Percentiles rank a stretch among this genome's conserved stretches.
Conservation (phyloP, 371 early-diverging fungal genomes). For the Mucor plumbeus region DNA sequence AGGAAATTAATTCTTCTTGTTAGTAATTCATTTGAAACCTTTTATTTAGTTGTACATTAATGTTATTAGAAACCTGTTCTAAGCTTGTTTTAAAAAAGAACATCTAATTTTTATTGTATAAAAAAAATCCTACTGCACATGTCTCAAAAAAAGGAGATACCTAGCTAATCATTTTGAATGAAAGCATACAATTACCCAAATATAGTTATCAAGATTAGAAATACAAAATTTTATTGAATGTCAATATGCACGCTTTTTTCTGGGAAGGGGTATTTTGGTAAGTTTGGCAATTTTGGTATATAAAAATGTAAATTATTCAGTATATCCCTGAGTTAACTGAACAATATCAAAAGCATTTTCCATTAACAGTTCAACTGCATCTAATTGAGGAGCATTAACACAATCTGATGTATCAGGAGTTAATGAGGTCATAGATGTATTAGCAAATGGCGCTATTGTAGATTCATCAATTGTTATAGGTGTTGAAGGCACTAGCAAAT, state of each 20-base stretch:
- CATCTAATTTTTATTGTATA: too few relatives aligned
- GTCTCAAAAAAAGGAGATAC: not conserved
- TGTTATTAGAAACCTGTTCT: too few relatives aligned
- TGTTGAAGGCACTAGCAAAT: not conserved
- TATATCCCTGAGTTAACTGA: conserved; percentile 22
- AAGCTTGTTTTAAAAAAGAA: too few relatives aligned
- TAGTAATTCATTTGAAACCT: too few relatives aligned
- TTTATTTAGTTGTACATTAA: too few relatives aligned
- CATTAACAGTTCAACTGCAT: not conserved
- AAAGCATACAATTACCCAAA: not conserved
- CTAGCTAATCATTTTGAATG: not conserved
- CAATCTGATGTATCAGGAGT: not conserved
- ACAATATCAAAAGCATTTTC: conserved; percentile 27
- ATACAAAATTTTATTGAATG: conserved; percentile 1
- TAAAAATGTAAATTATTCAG: conserved; percentile 13
- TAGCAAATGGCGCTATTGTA: not conserved
- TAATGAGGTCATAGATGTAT: not conserved
- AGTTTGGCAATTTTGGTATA: not conserved
- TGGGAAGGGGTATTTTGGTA: not conserved
- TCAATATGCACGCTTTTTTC: not conserved
- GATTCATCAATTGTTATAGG: not conserved
- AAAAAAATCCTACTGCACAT: not conserved
- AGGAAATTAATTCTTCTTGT: too few relatives aligned
- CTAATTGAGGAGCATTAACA: not conserved
- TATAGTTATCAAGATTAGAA: not conserved